Base-by-base conservation (phyloP, 495 filamentous ascomycete genomes). In the Darksidea phi region DNA sequence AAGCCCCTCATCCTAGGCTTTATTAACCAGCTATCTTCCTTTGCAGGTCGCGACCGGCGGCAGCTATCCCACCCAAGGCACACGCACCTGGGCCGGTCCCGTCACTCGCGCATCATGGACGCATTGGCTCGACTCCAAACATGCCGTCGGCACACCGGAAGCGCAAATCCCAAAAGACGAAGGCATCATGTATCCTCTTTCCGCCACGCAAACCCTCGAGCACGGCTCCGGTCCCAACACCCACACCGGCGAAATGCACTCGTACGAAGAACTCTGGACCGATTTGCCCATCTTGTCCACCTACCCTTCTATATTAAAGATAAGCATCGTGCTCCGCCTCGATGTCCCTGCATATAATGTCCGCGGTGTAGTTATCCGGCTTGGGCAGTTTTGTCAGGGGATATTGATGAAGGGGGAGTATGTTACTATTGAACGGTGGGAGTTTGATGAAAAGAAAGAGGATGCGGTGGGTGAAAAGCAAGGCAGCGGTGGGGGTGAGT, bases 231-330 rank as follows among this genome's bases (percentile, higher is more conserved):
- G 26, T 48, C 11, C 18, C 6, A 56, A 57, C 20, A 23, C 24
- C 5, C 3, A 12, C 1, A 43, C 47, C 8, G 47, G 45, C 3
- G 1, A 28, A 17, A 32, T 55, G 41, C 25, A 32, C n/a, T 1
- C 26, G 11, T 59, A 69, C 48, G 66, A 69, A 32, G 66, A 69
- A 28, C 57, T 69, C 53, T 69, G 66, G 66, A 8, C 26, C 2
- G 62, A 69, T 48, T 36, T 66, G 0, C 49, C 24, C 28, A 48
- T 65, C 17, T 1, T 18, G n/a, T 8, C 62, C 4, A 46, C 32
- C 15, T 42, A 4, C 12, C 12, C 57, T 21, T 3, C 4, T 32
- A 10, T 32, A n/a, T n/a, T n/a, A 32, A 23, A 61, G 20, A 36
- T 6, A n/a, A 12, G 57, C 17, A 43, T 69, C 7, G 57, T 66